These are phyloP conservation scores for Acanthamoeba castellanii DNA, from an alignment of 208 protist species.

Conservation along the genomic window DNA sequence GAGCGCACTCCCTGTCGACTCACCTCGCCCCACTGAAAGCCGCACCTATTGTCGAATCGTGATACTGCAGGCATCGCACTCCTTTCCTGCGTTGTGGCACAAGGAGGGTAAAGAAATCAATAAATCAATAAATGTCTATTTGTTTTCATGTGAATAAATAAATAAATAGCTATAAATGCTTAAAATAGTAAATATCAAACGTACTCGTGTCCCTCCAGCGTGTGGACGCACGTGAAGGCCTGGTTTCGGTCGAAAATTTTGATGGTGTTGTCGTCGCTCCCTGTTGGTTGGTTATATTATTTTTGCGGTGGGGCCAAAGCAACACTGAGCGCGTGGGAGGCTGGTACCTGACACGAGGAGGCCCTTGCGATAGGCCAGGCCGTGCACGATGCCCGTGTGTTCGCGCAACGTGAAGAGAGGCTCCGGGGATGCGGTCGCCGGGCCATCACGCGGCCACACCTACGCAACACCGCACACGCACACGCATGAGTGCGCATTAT, in stretches of 20 bases:
- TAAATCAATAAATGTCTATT: no score
- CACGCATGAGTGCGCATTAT: no score
- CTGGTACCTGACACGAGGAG: neutral
- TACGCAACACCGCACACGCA: no score
- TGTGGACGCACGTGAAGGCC: neutral
- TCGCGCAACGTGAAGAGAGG: neutral
- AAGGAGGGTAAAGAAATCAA: no score
- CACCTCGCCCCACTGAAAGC: neutral
- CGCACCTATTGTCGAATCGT: neutral
- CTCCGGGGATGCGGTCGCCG: neutral
- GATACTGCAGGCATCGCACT: neutral
- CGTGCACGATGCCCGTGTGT: neutral
- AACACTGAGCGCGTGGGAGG: neutral
- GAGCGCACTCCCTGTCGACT: no score
- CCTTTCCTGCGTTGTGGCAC: neutral
- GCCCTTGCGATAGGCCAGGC: neutral
- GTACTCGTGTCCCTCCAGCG: neutral
- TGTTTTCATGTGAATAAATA: no score
- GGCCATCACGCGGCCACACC: neutral
- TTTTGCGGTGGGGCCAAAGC: neutral
- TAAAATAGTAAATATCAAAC: no score
- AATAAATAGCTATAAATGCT: no score
- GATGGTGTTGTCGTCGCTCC: neutral
- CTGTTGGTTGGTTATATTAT: neutral
- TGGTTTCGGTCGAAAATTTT: neutral